phyloP scores from a whole-genome alignment of 2,329 filamentous ascomycete genomes.

The Trichoderma afroharzianum region DNA sequence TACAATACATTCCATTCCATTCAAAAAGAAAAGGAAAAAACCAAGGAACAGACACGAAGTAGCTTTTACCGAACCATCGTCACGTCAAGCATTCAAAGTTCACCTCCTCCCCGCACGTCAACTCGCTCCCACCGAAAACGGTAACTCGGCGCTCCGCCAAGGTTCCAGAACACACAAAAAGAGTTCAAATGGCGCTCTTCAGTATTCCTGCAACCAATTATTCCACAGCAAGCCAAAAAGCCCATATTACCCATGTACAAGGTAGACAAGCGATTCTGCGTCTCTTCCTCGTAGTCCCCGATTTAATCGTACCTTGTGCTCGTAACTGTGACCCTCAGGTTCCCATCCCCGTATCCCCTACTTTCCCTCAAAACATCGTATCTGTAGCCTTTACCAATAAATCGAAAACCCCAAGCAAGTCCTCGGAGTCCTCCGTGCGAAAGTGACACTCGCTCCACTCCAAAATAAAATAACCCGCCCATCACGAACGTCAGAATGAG shows the following conservation, averaged over 20 bases:
- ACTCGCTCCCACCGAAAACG: not conserved
- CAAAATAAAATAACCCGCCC: not conserved
- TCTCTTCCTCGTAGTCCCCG: not conserved
- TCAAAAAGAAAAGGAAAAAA: not conserved
- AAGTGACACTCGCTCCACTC: not conserved
- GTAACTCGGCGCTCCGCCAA: not conserved
- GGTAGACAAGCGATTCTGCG: not conserved
- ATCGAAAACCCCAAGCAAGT: not conserved
- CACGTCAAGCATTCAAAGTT: not conserved
- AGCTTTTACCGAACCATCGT: not conserved
- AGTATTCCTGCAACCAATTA: not conserved
- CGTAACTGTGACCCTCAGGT: not conserved
- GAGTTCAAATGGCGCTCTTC: not conserved
- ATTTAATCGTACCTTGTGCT: not conserved
- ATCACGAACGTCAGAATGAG: conserved; percentile 8
- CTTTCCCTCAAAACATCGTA: not conserved
- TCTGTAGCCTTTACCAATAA: not conserved
- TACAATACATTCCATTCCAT: not conserved
- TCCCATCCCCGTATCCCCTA: not conserved
- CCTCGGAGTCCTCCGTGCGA: not conserved
- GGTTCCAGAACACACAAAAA: not conserved
- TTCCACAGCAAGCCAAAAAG: not conserved
- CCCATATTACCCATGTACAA: not conserved
- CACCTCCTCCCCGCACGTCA: not conserved
- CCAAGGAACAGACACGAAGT: not conserved